Evolutionary conservation across 2,329 filamentous ascomycete genomes (phyloP).

Genomic region (Cladosporium sp.): DNA sequence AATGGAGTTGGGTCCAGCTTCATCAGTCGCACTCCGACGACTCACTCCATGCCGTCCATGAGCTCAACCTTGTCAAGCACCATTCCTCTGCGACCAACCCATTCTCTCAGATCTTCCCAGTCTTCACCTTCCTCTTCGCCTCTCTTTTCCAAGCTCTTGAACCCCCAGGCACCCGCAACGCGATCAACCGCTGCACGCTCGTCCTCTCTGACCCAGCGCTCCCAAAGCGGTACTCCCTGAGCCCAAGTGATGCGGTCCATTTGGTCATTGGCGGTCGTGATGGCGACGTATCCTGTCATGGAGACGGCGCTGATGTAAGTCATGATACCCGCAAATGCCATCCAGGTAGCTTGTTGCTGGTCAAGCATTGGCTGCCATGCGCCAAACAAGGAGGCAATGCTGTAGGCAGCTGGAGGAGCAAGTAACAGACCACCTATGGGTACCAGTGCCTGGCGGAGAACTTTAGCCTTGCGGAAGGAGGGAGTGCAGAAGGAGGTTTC

Average conservation of each 20-base stretch:
- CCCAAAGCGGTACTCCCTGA: conserved; percentile 70
- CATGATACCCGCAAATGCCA: conserved; percentile 75
- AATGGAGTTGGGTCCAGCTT: too few relatives aligned
- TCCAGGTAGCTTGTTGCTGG: conserved; percentile 64
- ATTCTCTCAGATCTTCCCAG: conserved; percentile 82
- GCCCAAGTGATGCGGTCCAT: conserved; percentile 93
- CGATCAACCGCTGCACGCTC: conserved; percentile 83
- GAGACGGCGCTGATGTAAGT: conserved; percentile 79
- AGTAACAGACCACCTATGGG: conserved; percentile 54
- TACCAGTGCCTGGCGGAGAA: conserved; percentile 59
- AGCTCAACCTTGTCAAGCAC: conserved; percentile 82
- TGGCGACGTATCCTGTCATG: conserved; percentile 76
- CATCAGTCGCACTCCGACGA: too few relatives aligned
- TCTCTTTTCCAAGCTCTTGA: conserved; percentile 71
- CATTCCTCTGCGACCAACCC: conserved; percentile 79
- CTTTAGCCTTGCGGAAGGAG: conserved; percentile 64
- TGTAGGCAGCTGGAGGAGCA: conserved; percentile 65
- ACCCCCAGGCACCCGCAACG: conserved; percentile 86
- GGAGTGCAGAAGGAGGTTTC: conserved; percentile 63
- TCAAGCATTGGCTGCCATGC: conserved; percentile 73
- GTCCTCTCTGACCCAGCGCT: conserved; percentile 84
- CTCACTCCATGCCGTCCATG: conserved; percentile 84
- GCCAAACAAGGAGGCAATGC: conserved; percentile 64
- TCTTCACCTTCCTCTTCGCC: conserved; percentile 90
- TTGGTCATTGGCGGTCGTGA: conserved; percentile 87